These are phyloP conservation scores for Cicer yamashitae DNA, from an alignment of 306 rosid genomes.

Conservation along the genomic window DNA sequence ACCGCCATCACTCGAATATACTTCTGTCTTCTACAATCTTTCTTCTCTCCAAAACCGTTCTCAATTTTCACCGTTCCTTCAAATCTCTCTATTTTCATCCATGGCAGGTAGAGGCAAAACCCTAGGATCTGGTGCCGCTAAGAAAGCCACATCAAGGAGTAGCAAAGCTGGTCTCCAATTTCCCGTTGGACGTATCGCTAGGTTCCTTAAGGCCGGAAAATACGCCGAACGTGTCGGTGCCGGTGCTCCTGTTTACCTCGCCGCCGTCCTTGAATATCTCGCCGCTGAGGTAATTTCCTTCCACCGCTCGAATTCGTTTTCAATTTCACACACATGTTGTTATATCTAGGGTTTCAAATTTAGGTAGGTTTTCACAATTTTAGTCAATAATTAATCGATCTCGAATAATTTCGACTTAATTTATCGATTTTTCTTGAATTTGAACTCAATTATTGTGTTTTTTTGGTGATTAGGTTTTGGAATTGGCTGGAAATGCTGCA, in stretches of 20 bases:
- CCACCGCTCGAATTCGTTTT: background rate
- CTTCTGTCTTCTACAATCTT: too few relatives aligned
- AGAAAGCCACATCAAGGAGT: slow-evolving; percentile 86
- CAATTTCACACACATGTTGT: too few relatives aligned
- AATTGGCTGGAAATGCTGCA: slow-evolving; percentile 91
- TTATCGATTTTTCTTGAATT: too few relatives aligned
- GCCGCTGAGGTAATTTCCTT: slow-evolving; percentile 74
- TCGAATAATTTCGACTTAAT: too few relatives aligned
- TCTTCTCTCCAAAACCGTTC: background rate
- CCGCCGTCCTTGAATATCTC: slow-evolving; percentile 89
- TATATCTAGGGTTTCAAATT: slow-evolving; percentile 57
- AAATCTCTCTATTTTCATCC: background rate
- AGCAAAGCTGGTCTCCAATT: slow-evolving; percentile 93
- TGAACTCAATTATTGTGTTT: background rate
- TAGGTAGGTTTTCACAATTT: background rate
- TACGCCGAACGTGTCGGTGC: slow-evolving; percentile 94
- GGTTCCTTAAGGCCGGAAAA: slow-evolving; percentile 86
- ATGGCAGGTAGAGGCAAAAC: slow-evolving; percentile 56
- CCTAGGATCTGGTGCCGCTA: slow-evolving; percentile 70
- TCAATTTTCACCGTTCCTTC: background rate
- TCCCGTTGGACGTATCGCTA: slow-evolving; percentile 93
- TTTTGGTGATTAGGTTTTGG: slow-evolving; percentile 64
- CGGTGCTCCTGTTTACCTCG: slow-evolving; percentile 93
- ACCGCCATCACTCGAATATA: background rate
- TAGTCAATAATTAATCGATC: background rate